Evolutionary conservation across 306 rosid species (phyloP).

Genomic region (Casuarina glauca): DNA sequence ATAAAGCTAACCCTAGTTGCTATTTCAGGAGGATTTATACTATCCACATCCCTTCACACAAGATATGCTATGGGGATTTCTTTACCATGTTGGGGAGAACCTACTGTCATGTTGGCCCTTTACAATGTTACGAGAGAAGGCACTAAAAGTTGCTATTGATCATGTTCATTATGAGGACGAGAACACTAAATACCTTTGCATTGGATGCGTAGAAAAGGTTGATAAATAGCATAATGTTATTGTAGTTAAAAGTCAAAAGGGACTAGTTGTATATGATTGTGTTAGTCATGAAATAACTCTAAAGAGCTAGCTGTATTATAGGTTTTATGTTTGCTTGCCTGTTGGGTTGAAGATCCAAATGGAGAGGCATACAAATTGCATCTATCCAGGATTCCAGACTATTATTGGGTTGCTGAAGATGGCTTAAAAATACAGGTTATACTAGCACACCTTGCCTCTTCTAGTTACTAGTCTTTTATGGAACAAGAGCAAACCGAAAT

Average conservation of each 20-base stretch:
- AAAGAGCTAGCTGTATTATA: no score
- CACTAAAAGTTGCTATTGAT: constrained; percentile 46
- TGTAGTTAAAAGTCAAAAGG: not conserved
- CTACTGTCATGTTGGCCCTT: constrained; percentile 58
- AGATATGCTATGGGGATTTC: constrained; percentile 63
- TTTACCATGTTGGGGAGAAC: constrained; percentile 62
- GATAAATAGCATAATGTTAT: not conserved
- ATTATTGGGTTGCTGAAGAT: no score
- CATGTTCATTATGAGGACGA: constrained; percentile 68
- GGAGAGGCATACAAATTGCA: no score
- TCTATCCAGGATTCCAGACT: no score
- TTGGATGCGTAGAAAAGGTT: constrained; percentile 70
- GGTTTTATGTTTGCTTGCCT: no score
- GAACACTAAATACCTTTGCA: constrained; percentile 60
- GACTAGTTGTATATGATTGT: not conserved
- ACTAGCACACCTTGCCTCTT: no score
- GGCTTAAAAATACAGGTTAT: no score
- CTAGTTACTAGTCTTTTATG: no score
- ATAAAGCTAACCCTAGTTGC: not conserved
- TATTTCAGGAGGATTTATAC: constrained; percentile 66
- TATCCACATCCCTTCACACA: constrained; percentile 66
- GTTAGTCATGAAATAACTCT: constrained; percentile 2
- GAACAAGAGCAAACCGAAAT: no score
- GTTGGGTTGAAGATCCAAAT: no score
- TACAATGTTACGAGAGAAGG: constrained; percentile 49